phyloP scores from a whole-genome alignment of 2,329 filamentous ascomycete genomes.

The Aspergillus ibericus region DNA sequence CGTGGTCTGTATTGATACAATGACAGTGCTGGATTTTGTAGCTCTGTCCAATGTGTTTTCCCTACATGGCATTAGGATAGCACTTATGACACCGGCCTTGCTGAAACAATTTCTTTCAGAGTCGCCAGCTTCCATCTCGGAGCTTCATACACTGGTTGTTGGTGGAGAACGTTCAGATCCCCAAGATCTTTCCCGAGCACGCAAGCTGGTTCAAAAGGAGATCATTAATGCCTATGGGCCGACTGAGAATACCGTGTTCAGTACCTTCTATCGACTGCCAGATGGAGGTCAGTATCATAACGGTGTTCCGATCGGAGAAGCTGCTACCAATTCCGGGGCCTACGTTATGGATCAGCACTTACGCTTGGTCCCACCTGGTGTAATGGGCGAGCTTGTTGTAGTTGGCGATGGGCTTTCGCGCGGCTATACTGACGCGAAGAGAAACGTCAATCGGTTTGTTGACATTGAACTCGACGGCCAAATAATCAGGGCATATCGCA shows the following conservation, averaged over 20 bases:
- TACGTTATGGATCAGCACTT: background rate
- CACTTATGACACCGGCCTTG: background rate
- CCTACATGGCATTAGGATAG: background rate
- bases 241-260: background rate
- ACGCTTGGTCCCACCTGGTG: background rate
- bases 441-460: background rate
- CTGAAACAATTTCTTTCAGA: background rate
- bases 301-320: background rate
- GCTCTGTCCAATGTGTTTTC: background rate
- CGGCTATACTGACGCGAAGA: background rate
- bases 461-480: background rate
- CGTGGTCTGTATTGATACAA: background rate
- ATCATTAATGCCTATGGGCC: constrained; percentile 2
- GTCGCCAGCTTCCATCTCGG: background rate
- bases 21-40: background rate
- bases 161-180: constrained; percentile 7
- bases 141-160: background rate
- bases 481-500: background rate
- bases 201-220: background rate
- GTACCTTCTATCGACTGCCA: background rate
- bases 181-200: background rate
- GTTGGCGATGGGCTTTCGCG: background rate
- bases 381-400: constrained; percentile 5
- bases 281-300: background rate
- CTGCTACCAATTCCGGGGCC: background rate